A percentile compares a stretch with the other conserved stretches of the same genome.
phyloP scores from a whole-genome alignment of 2,329 filamentous ascomycete species.

The Proliferodiscus dingleyae region DNA sequence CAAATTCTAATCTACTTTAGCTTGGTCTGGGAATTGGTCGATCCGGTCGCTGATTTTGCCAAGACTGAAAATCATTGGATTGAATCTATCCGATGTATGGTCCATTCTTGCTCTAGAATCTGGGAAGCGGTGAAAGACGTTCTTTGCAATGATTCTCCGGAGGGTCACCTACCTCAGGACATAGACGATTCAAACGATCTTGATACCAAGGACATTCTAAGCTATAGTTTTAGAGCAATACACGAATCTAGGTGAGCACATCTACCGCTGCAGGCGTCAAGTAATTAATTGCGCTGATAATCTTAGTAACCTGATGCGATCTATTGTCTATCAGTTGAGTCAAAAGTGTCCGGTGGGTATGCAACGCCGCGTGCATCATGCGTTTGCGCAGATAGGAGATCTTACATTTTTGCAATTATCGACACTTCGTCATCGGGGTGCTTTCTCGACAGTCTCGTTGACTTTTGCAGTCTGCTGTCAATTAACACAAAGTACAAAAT shows the following conservation, averaged over 20 bases:
- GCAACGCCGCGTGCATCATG: conserved; percentile 36
- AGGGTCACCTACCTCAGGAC: conserved; percentile 77
- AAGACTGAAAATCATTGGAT: conserved; percentile 11
- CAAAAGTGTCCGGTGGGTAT: conserved; percentile 39
- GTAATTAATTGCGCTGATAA: not conserved
- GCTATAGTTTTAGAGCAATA: conserved; percentile 91
- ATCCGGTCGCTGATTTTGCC: conserved; percentile 9
- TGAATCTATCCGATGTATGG: conserved; percentile 48
- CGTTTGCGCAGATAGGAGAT: conserved; percentile 63
- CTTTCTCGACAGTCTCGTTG: conserved; percentile 86
- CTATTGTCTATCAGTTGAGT: conserved; percentile 47
- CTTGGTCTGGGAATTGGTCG: conserved; percentile 24
- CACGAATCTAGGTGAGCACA: conserved; percentile 76
- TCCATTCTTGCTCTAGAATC: conserved; percentile 59
- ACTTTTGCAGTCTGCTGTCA: conserved; percentile 81
- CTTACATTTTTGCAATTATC: conserved; percentile 79
- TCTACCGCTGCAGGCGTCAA: not conserved
- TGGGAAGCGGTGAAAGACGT: conserved; percentile 74
- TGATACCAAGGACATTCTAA: conserved; percentile 83
- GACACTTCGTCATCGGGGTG: conserved; percentile 80
- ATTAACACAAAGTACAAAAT: conserved; percentile 44
- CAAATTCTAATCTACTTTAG: conserved; percentile 13
- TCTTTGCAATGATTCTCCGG: conserved; percentile 89
- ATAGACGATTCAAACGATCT: conserved; percentile 66
- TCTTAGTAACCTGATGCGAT: conserved; percentile 65